Evolutionary conservation across 2,329 filamentous ascomycete genomes (phyloP), one percentile per base, ranked within the genome.

Genomic region (Penicillium sp.): DNA sequence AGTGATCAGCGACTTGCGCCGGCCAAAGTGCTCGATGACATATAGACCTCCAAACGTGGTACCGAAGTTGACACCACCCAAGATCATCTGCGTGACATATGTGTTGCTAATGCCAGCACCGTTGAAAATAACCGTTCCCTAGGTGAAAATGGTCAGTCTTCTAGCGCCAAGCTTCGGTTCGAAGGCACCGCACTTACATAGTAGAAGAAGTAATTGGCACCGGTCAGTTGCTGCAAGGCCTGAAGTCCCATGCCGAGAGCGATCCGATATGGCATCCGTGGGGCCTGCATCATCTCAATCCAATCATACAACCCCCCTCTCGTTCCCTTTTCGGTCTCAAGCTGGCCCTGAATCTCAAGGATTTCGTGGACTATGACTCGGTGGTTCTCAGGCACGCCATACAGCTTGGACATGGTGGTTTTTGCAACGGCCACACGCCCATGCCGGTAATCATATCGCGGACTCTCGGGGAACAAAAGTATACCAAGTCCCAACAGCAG

Each of bases 11-110:
- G 87, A 87, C 74, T 83, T 84, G 57, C 89, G 85, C 14, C 89
- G 85, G 31, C 88, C 88, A 59, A 81, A 87, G 62, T 82, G 83
- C 69, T 90, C 87, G 1, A 90, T 87, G 19, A 90, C 81, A 65
- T 85, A 90, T 6, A 91, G 78, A 35, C 87, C 87, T 49, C 81
- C 82, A 55, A 90, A 85, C 2, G 87, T 89, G 62, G 81, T 83
- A 55, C 77, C 80, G 22, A 90, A 87, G 68, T 91, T 90, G 65
- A 90, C 85, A 21, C 84, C 84, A n/a, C 78, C 78, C 5, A 88
- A 78, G 54, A 89, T 89, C 66, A 89, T 83, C 65, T 88, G 85
- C 0, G 84, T 86, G 55, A 84, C 76, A 62, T 85, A 87, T 13
- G 83, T 82, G 69, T 90, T 86, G 0, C 80, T 72, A 56, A 90